Conservation (phyloP, 352 stramenopile species). For the Phytopythium kandeliae region DNA sequence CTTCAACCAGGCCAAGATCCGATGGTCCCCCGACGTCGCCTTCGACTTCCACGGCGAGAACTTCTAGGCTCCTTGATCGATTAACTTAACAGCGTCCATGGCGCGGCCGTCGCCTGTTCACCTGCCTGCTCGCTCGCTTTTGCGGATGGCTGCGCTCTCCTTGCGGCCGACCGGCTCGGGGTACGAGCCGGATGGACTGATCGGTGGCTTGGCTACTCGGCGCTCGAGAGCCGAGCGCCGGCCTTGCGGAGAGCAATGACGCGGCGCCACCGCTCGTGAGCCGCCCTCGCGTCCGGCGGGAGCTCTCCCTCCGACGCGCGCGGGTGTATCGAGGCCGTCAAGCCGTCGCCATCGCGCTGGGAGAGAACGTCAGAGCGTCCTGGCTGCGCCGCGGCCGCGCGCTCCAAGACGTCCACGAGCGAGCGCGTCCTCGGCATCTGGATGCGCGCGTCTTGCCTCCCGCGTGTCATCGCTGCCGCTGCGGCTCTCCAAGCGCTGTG, state of each 20-base stretch:
- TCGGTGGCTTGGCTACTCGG: too few relatives aligned
- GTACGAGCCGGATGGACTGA: too few relatives aligned
- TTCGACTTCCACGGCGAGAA: constrained; percentile 74
- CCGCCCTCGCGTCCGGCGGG: background rate
- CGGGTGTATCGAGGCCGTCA: too few relatives aligned
- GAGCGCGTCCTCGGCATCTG: background rate
- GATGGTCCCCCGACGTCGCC: constrained; percentile 25
- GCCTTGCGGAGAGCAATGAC: background rate
- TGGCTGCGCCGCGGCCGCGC: background rate
- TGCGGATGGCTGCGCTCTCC: too few relatives aligned
- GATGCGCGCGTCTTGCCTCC: background rate
- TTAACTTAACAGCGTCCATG: background rate
- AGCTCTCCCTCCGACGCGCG: too few relatives aligned
- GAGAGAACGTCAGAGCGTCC: too few relatives aligned
- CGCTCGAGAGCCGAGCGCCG: too few relatives aligned
- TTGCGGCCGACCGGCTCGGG: too few relatives aligned
- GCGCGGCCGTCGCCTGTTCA: too few relatives aligned
- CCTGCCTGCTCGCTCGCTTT: too few relatives aligned
- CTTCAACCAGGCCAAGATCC: constrained; percentile 45
- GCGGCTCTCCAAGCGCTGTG: background rate
- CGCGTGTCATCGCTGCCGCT: background rate
- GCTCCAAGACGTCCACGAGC: background rate
- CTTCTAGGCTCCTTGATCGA: constrained; percentile 25
- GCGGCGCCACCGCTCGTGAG: background rate
- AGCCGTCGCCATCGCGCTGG: background rate